Conservation (phyloP, 2,329 filamentous ascomycete species). For the Fusarium heterosporum region DNA sequence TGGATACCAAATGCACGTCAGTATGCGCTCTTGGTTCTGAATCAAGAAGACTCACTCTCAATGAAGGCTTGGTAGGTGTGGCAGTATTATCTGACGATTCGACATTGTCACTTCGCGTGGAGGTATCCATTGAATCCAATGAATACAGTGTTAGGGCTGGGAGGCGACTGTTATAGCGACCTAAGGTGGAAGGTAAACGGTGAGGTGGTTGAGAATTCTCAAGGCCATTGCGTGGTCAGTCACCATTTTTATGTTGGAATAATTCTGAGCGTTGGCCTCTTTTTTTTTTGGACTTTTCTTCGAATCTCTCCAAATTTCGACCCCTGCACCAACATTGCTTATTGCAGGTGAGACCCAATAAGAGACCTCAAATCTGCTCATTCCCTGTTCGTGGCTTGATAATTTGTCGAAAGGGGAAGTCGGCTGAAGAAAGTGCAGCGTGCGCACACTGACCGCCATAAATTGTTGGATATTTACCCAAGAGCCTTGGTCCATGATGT, state of each 20-base stretch:
- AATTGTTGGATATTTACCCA: not conserved
- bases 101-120: not conserved
- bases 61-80: not conserved
- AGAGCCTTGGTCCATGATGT: too few species aligned
- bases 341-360: not conserved
- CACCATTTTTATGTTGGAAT: not conserved
- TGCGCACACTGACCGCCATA: slow-evolving; percentile 6
- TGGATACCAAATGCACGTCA: not conserved
- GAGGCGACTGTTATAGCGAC: not conserved
- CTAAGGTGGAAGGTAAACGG: fast-evolving
- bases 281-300: not conserved
- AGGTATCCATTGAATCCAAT: not conserved
- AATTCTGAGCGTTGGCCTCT: not conserved
- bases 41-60: not conserved
- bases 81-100: not conserved
- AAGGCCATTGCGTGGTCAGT: too few species aligned
- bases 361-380: not conserved
- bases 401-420: not conserved
- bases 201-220: too few species aligned
- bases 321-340: slow-evolving; percentile 2
- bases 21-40: too few species aligned
- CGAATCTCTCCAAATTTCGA: not conserved
- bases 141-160: not conserved
- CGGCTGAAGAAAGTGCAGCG: not conserved
- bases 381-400: not conserved